Base-by-base conservation (phyloP, 1,139 yeast genomes). In the Sugiyamaella paludigena region DNA sequence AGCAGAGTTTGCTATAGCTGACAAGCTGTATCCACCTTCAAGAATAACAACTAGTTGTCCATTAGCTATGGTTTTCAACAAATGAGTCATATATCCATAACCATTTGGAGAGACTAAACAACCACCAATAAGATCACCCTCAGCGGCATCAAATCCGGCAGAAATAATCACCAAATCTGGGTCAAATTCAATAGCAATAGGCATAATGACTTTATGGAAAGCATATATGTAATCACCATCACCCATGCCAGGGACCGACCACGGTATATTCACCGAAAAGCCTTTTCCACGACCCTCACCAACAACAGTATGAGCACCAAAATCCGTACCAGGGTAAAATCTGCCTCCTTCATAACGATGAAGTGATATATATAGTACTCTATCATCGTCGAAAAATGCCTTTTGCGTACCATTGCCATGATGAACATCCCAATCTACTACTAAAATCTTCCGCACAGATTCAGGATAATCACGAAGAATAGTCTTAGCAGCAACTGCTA, bases 341-440 rank as follows among this genome's bases (percentile, higher is more conserved):
- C 80, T 81, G 0, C 96, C 98, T 57, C 85, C 81, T 64, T 94
- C 98, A 65, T 87, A 91, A 54, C 98, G 79, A 67, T 94, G 99
- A 33, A 92, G 68, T 0, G 98, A 91, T 43, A 92, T 81, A 66
- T 92, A 94, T 40, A 94, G 74, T 3, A 94, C 97, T 47, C 96
- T 73, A 26, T 95, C 95, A 63, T 92, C 97, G 55, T 87, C 79
- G 60, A 81, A 80, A 61, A 94, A 94, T 1, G 95, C 87, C 63
- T 85, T 84, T 67, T 94, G 98, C 1, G 99, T 94, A 39, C 99
- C 99, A 65, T 94, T 94, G 29, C 98, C 98, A 66, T 92, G 98
- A 65, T 92, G 98, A 43, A 91, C 88, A 69, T 91, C 98, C 99
- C 99, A 94, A 67, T 94, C 99, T 26, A 91, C 65, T 54, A 94